Evolutionary conservation across 495 filamentous ascomycete genomes (phyloP).

Genomic region (Bacidia gigantensis): DNA sequence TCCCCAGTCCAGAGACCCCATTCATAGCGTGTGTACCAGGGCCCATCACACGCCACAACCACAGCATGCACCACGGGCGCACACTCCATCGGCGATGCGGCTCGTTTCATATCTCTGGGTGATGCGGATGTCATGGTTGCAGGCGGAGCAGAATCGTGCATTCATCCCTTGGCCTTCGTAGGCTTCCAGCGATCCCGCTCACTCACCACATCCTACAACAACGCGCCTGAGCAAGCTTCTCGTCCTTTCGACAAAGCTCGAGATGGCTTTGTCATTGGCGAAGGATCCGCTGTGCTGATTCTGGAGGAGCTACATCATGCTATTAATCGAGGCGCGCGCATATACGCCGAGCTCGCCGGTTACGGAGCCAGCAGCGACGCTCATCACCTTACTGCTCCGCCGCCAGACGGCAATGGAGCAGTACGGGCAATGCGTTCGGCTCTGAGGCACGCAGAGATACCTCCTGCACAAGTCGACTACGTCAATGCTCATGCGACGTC

Average conservation of each 20-base stretch:
- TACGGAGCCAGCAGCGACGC: conserved; percentile 85
- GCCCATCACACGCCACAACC: conserved; percentile 80
- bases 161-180: conserved; percentile 83
- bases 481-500: conserved; percentile 93
- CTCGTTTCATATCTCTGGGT: conserved; percentile 75
- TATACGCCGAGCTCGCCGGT: conserved; percentile 81
- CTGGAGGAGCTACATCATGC: conserved; percentile 89
- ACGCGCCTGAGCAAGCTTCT: conserved; percentile 56
- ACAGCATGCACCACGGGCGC: conserved; percentile 94
- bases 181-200: conserved; percentile 83
- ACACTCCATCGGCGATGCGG: conserved; percentile 85
- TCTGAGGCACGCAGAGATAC: conserved; percentile 54
- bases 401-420: conserved; percentile 66
- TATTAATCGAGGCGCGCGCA: conserved; percentile 56
- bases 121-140: conserved; percentile 93
- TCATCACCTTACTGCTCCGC: conserved; percentile 82
- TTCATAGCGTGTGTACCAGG: conserved; percentile 22
- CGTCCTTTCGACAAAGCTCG: conserved; percentile 79
- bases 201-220: conserved; percentile 67
- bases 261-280: conserved; percentile 80
- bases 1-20: not conserved
- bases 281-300: conserved; percentile 78
- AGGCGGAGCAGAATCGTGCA: conserved; percentile 87
- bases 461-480: conserved; percentile 66
- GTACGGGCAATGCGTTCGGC: conserved; percentile 74